Evolutionary conservation across 345 rosid species (phyloP).

Genomic region (Linum lewisii): DNA sequence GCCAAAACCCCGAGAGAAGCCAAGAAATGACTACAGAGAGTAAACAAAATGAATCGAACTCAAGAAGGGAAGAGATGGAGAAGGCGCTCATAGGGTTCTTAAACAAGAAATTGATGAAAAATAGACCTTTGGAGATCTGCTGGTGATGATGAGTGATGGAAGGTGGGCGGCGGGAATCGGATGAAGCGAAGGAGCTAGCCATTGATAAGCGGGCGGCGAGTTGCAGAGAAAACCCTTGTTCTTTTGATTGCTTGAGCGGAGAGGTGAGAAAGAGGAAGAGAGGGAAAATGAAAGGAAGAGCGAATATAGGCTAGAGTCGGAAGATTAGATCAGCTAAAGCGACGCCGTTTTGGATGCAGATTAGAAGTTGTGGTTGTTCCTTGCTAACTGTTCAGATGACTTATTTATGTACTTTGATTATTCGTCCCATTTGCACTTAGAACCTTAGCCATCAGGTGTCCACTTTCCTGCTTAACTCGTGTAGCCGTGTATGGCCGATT

Average conservation of each 20-base stretch:
- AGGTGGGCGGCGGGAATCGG: background rate
- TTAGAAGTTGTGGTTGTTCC: no score
- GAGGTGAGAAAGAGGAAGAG: background rate
- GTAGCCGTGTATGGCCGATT: no score
- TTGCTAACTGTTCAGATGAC: no score
- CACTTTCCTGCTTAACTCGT: no score
- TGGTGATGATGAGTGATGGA: background rate
- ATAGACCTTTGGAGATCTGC: background rate
- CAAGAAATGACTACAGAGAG: background rate
- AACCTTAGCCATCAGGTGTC: no score
- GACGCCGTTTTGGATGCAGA: background rate
- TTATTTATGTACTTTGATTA: no score
- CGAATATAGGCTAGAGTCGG: background rate
- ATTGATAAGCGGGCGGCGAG: background rate
- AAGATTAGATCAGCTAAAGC: background rate
- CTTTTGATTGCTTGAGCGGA: background rate
- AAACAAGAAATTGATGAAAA: background rate
- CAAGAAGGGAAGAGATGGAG: background rate
- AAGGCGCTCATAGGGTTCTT: background rate
- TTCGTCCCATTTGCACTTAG: no score
- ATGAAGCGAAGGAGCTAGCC: slow-evolving; percentile 3
- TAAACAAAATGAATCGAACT: background rate
- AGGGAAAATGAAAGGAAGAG: background rate
- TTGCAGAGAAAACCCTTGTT: background rate
- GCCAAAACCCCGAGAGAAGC: background rate